Base-by-base conservation (phyloP, 176 grass and related monocot species). In the Pharus latifolius region DNA sequence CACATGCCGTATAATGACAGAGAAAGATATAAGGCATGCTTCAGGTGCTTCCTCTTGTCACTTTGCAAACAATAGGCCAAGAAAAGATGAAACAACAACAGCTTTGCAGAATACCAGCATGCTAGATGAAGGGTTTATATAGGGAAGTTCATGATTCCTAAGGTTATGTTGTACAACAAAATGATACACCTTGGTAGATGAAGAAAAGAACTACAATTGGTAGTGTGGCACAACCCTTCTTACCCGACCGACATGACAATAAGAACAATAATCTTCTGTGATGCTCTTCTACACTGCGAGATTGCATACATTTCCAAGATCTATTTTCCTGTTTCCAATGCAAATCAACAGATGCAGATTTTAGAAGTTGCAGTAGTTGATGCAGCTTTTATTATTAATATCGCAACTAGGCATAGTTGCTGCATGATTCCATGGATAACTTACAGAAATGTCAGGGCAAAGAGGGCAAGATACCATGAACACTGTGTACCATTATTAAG, bases 11-110 rank as follows among this genome's bases (percentile, higher is more conserved):
- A 44, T 26, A 78, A 63, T 22, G 7, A 41, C 37, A 77, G 22
- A 76, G 28, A 81, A 20, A n/a, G 32, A 43, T 44, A 31, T 10
- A 5, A 51, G 26, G 53, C 59, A 33, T 23, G 9, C 5, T 33
- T 84, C 66, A 72, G 58, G 67, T 65, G 66, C 41, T 83, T 26
- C 74, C n/a, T 77, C 62, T 34, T 56, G 56, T 49, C 77, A 85
- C 29, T 43, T 32, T 49, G 55, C 70, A 62, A 67, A 67, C 23
- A 69, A 34, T 9, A 38, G 6, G 33, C 30, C 19, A 56, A 26
- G 50, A 14, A 4, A 15, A 38, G 24, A 71, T 38, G 6, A 9
- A 12, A 4, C 47, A 8, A 48, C 73, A 71, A 70, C 65, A 77
- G 28, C 6, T 16, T 52, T 3, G 1, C 28, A 79, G 41, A 47